A percentile compares a stretch with the other conserved stretches of the same genome.
Evolutionary conservation across 495 filamentous ascomycete genomes (phyloP).

Genomic region (Talaromyces thailandensis): DNA sequence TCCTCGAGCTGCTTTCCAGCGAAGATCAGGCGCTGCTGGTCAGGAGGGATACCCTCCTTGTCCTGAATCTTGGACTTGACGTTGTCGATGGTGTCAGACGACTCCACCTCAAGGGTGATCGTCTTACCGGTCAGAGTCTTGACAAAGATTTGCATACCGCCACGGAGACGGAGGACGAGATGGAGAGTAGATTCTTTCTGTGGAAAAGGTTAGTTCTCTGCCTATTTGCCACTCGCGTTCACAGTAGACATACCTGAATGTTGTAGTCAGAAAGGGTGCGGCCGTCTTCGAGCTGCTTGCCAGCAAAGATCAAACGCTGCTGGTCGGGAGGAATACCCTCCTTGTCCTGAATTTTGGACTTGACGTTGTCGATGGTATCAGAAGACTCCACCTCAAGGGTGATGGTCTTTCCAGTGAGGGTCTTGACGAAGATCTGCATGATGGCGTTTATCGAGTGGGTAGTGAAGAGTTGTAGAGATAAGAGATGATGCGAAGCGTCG

Average conservation of each 20-base stretch:
- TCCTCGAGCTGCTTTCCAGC: slow-evolving; percentile 67
- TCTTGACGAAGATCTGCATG: slow-evolving; percentile 94
- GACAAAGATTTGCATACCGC: slow-evolving; percentile 89
- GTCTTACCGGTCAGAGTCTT: slow-evolving; percentile 79
- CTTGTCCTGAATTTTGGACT: slow-evolving; percentile 99
- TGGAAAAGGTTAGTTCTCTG: background rate
- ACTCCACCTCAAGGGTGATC: slow-evolving; percentile 97
- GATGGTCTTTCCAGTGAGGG: slow-evolving; percentile 95
- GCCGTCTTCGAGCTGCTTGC: slow-evolving; percentile 96
- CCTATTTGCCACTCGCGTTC: background rate
- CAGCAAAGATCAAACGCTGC: slow-evolving; percentile 96
- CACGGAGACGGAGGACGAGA: slow-evolving; percentile 92
- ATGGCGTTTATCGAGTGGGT: slow-evolving; percentile 12
- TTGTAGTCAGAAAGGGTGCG: slow-evolving; percentile 97
- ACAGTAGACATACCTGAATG: slow-evolving; percentile 50
- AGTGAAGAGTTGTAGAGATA: slow-evolving; percentile 1
- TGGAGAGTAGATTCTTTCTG: slow-evolving; percentile 90
- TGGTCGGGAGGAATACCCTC: slow-evolving; percentile 97
- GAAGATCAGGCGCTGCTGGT: slow-evolving; percentile 69
- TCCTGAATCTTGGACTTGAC: slow-evolving; percentile 78
- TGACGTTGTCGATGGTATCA: slow-evolving; percentile 98
- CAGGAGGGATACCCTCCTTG: slow-evolving; percentile 70
- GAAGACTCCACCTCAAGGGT: slow-evolving; percentile 97
- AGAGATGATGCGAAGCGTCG: background rate
- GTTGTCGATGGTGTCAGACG: slow-evolving; percentile 92